Base-by-base conservation (phyloP, 352 stramenopile genomes). In the Sclerospora graminicola region DNA sequence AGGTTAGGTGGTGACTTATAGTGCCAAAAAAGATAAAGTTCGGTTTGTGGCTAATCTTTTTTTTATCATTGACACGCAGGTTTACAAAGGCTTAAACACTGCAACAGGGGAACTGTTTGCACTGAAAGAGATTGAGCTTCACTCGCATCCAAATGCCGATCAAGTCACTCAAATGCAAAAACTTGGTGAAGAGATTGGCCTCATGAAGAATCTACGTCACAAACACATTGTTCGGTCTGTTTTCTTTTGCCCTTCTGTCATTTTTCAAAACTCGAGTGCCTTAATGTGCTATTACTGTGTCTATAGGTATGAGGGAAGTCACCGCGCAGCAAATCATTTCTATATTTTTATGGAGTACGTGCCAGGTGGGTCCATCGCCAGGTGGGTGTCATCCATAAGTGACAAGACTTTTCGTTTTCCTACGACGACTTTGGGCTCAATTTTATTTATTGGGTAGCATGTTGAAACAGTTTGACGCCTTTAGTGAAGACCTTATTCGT, bases 311-410 rank as follows among this genome's bases (percentile, higher is more conserved):
- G n/a, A n/a, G n/a, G n/a, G n/a, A 6, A 84, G 71, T 37, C 72
- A 95, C 40, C 69, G 72, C 27, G 71, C 63, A 20, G 72, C 78
- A 7, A 77, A 69, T 19, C 57, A 81, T 42, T 82, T 98, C 29
- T 93, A 88, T 56, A 97, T 98, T 48, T 98, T 98, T 61, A 96
- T 98, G 78, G 89, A 98, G 65, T 98, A 95, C 63, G 84, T 97
- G 5, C 82, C 92, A 5, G 89, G 87, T 24, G 91, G 92, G 2
- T 96, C 81, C 4, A 86, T 98, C 32, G 80, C 89, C 24, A 84
- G 70, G 53, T 81, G 39, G 11, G 58, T 54, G 2, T 9, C 7
- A 43, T 10, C 33, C 8, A 26, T 26, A 26, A 3, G 21, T 26
- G 21, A 26, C 21, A 26, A 26, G 21, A 26, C 21, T 6, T n/a